These are phyloP conservation scores for Coelastrella sp. DNA, from an alignment of 139 green algal species.

Conservation along the genomic window DNA sequence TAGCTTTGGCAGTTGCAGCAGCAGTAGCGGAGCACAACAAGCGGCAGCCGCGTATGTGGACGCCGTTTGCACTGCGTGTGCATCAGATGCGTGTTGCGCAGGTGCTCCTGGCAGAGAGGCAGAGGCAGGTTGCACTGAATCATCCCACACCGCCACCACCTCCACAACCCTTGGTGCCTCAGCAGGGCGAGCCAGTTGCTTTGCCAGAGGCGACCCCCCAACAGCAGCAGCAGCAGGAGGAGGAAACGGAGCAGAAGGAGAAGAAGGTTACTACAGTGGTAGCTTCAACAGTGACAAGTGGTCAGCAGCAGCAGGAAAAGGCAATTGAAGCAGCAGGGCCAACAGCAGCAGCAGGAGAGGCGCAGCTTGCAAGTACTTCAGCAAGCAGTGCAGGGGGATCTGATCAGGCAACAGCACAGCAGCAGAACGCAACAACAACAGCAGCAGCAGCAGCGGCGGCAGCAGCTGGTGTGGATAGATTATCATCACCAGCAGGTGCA, in stretches of 20 bases:
- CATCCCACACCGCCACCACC: not conserved
- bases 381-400: not conserved
- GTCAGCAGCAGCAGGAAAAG: conserved; percentile 3
- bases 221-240: conserved; percentile 7
- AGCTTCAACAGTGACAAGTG: not conserved
- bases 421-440: not conserved
- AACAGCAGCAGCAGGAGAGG: conserved; percentile 30
- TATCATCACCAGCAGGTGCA: not conserved
- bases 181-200: not conserved
- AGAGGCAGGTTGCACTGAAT: not conserved
- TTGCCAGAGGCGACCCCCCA: not conserved
- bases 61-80: conserved; percentile 38
- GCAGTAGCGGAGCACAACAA: conserved; percentile 42
- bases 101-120: conserved; percentile 37
- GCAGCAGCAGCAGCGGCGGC: not conserved
- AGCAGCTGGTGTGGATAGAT: conserved; percentile 2
- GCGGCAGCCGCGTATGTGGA: conserved; percentile 30
- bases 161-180: not conserved
- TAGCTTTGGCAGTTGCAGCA: conserved; percentile 33
- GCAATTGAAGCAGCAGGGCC: not conserved
- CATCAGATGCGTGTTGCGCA: conserved; percentile 34
- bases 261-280: too few species aligned
- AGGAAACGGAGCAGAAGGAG: not conserved
- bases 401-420: too few species aligned
- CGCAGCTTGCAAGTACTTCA: not conserved